phyloP scores from a whole-genome alignment of 331 rosid species.

The Ulmus americana region DNA sequence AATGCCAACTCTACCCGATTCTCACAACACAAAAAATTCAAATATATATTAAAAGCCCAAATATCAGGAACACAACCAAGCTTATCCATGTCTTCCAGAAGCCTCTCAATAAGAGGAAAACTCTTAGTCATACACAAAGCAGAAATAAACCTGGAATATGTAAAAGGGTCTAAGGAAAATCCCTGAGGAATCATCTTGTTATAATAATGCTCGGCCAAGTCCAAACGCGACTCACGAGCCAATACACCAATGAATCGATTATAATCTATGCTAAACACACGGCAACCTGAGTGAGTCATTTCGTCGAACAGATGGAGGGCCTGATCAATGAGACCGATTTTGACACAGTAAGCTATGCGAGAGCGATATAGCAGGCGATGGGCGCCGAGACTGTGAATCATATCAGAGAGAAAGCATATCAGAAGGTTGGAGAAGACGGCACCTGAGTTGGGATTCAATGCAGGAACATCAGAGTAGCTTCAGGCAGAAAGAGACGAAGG shows the following conservation, averaged over 20 bases:
- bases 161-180: conserved; percentile 70
- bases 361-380: conserved; percentile 68
- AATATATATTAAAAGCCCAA: conserved; percentile 81
- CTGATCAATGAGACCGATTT: conserved; percentile 60
- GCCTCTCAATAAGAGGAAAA: conserved; percentile 47
- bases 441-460: conserved; percentile 9
- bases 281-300: conserved; percentile 74
- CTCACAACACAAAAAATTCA: conserved; percentile 52
- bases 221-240: conserved; percentile 57
- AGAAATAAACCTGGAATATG: conserved; percentile 82
- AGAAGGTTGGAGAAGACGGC: conserved; percentile 6
- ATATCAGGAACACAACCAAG: conserved; percentile 68
- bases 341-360: conserved; percentile 51
- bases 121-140: conserved; percentile 51
- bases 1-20: conserved; percentile 45
- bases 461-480: background rate
- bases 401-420: conserved; percentile 70
- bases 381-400: conserved; percentile 69
- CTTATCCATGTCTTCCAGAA: conserved; percentile 52
- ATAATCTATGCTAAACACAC: conserved; percentile 67
- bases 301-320: conserved; percentile 76
- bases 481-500: background rate
- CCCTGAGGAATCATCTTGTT: conserved; percentile 61
- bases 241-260: conserved; percentile 86
- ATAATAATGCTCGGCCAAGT: conserved; percentile 72